phyloP scores from a whole-genome alignment of 2,329 filamentous ascomycete species.

The Penicillium sp. region DNA sequence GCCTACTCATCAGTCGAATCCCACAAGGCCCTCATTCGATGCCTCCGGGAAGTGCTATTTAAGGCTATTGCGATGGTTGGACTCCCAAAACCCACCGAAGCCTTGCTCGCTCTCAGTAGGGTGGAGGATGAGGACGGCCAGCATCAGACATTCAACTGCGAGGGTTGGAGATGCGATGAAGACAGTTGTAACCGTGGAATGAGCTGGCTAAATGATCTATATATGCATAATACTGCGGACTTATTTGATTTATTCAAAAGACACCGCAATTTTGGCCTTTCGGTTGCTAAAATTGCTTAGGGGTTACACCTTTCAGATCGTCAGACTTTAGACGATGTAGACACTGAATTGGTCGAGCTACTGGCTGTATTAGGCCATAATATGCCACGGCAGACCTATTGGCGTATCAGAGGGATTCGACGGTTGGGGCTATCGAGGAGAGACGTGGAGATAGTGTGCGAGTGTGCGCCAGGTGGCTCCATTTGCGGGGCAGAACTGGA shows the following conservation, averaged over 20 bases:
- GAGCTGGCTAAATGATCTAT: constrained; percentile 59
- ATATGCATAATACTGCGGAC: constrained; percentile 50
- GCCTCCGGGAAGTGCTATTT: constrained; percentile 57
- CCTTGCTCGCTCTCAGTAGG: constrained; percentile 56
- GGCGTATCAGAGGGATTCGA: constrained; percentile 51
- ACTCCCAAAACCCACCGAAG: constrained; percentile 63
- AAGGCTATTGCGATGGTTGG: constrained; percentile 60
- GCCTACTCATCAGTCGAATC: constrained; percentile 36
- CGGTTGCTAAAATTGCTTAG: constrained; percentile 75
- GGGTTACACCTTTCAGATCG: constrained; percentile 50
- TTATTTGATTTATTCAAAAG: constrained; percentile 18
- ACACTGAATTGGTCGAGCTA: constrained; percentile 51
- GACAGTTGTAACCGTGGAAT: constrained; percentile 55
- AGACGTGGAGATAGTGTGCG: constrained; percentile 46
- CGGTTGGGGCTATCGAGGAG: constrained; percentile 43
- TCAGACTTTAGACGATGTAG: constrained; percentile 44
- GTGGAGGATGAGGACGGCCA: constrained; percentile 57
- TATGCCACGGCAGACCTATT: constrained; percentile 45
- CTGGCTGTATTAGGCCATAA: constrained; percentile 53
- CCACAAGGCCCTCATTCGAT: constrained; percentile 13
- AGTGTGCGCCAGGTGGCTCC: constrained; percentile 34
- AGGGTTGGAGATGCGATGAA: constrained; percentile 60
- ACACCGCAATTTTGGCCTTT: constrained; percentile 61
- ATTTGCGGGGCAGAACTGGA: constrained; percentile 34
- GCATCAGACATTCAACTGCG: constrained; percentile 56